Conservation (phyloP, 495 filamentous ascomycete species). For the Letharia columbiana region DNA sequence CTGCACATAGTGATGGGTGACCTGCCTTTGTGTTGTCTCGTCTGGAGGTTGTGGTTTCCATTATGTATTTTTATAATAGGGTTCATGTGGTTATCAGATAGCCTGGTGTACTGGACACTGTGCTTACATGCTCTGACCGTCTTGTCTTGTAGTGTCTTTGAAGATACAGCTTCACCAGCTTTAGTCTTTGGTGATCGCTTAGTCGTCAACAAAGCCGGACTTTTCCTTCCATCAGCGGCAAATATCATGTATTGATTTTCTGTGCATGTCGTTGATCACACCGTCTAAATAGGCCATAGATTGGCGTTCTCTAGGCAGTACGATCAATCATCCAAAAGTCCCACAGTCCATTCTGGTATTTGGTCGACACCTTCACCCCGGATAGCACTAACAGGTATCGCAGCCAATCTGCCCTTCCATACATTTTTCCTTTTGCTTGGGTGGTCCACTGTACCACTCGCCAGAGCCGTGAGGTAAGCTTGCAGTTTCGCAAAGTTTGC, state of each 20-base stretch:
- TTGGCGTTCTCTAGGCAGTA: neutral
- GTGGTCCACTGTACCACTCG: conserved; percentile 50
- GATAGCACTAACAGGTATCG: conserved; percentile 84
- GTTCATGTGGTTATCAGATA: neutral
- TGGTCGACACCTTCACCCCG: conserved; percentile 70
- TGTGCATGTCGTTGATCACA: neutral
- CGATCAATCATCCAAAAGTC: conserved; percentile 49
- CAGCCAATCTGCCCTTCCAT: conserved; percentile 56
- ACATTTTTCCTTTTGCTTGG: conserved; percentile 59
- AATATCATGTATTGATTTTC: neutral
- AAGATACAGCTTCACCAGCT: neutral
- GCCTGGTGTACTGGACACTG: neutral
- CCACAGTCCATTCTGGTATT: conserved; percentile 69
- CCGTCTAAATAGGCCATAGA: neutral
- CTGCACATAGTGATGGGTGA: neutral
- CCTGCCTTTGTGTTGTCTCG: neutral
- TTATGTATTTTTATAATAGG: neutral
- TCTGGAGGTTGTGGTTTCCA: neutral
- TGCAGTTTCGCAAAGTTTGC: conserved; percentile 64
- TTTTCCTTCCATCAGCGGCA: neutral
- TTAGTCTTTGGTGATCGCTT: neutral
- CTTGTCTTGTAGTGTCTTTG: neutral
- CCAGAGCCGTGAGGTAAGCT: conserved; percentile 55
- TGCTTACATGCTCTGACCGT: neutral
- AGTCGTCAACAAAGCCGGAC: neutral